Conservation (phyloP, 2,329 filamentous ascomycete genomes). For the Cercospora janseana region DNA sequence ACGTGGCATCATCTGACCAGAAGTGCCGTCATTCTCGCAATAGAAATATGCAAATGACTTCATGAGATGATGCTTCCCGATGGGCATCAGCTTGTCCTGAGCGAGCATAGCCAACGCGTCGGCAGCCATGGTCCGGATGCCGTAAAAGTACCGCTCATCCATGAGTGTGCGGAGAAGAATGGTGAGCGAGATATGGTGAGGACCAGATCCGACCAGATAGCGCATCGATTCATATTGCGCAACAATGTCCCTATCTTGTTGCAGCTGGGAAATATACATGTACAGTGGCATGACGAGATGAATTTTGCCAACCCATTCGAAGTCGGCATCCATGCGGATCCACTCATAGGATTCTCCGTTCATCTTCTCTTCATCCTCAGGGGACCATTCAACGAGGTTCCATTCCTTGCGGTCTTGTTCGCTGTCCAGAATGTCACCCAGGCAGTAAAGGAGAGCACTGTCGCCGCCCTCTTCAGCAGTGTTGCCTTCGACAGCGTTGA, state of each 20-base stretch:
- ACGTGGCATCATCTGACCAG: conserved; percentile 59
- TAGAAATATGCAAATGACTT: conserved; percentile 86
- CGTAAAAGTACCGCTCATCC: conserved; percentile 89
- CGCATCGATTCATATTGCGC: conserved; percentile 63
- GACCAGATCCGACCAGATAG: conserved; percentile 42
- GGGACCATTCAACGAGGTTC: conserved; percentile 84
- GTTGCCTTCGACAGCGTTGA: conserved; percentile 60
- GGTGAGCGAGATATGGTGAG: conserved; percentile 80
- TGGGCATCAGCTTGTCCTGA: conserved; percentile 61
- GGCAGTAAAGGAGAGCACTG: conserved; percentile 81
- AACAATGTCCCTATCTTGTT: conserved; percentile 94
- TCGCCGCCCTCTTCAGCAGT: conserved; percentile 55
- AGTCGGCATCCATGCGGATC: conserved; percentile 97
- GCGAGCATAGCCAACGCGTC: conserved; percentile 71
- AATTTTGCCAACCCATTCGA: conserved; percentile 93
- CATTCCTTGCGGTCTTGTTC: conserved; percentile 80
- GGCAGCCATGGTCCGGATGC: conserved; percentile 83
- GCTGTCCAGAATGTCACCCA: conserved; percentile 84
- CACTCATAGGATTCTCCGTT: conserved; percentile 96
- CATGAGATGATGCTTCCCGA: conserved; percentile 79
- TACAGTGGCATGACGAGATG: conserved; percentile 82
- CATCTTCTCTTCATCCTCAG: conserved; percentile 86
- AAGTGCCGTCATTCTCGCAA: conserved; percentile 59
- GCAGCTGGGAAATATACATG: conserved; percentile 96
- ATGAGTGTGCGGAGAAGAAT: conserved; percentile 86